Evolutionary conservation across 352 stramenopile species (phyloP).

Genomic region (Phytophthora cactorum): DNA sequence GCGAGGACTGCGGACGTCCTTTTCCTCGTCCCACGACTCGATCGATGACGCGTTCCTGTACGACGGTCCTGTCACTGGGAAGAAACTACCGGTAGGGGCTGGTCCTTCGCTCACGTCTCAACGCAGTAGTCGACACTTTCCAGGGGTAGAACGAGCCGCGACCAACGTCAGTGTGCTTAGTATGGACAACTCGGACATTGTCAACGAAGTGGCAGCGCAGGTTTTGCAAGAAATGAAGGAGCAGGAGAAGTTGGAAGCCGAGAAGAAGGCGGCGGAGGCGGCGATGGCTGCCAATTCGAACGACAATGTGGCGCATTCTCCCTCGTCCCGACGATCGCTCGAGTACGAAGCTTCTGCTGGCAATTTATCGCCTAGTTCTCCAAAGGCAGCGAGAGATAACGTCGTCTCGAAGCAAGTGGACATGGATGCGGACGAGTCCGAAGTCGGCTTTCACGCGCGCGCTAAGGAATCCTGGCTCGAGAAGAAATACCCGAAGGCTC

Average conservation of each 20-base stretch:
- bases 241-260: conserved; percentile 50
- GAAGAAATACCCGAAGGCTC: conserved; percentile 47
- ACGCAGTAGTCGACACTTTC: conserved; percentile 26
- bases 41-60: conserved; percentile 75
- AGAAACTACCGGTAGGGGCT: conserved; percentile 22
- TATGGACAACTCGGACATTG: conserved; percentile 37
- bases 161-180: conserved; percentile 38
- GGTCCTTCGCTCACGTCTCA: conserved; percentile 23
- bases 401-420: conserved; percentile 69
- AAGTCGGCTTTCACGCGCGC: conserved; percentile 42
- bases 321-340: conserved; percentile 24
- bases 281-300: conserved; percentile 12
- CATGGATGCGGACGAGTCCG: conserved; percentile 57
- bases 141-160: conserved; percentile 14
- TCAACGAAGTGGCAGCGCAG: conserved; percentile 52
- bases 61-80: conserved; percentile 19
- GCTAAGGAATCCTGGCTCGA: conserved; percentile 69
- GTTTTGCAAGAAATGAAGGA: conserved; percentile 57
- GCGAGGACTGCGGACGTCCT: conserved; percentile 45
- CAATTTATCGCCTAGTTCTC: conserved; percentile 22
- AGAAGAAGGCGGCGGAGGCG: conserved; percentile 30
- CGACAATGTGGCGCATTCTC: conserved; percentile 31
- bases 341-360: conserved; percentile 21
- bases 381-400: conserved; percentile 23
- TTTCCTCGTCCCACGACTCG: conserved; percentile 73